These are phyloP conservation scores for Leccinum incarnatum DNA, from an alignment of 768 basidiomycete species.

Conservation along the genomic window DNA sequence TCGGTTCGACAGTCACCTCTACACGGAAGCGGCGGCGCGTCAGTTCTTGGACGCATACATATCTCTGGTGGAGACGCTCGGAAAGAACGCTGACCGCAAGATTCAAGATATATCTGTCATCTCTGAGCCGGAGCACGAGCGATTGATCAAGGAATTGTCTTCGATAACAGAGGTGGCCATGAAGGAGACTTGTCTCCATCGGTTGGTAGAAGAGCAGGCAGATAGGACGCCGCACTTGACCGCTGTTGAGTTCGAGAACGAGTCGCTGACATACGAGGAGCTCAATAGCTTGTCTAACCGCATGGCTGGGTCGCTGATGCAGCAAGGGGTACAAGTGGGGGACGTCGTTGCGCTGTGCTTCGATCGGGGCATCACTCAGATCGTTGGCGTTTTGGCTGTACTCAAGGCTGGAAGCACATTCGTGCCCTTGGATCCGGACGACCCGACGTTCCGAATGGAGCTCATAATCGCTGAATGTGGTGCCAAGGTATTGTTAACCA, in stretches of 20 bases:
- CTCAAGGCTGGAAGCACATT: constrained; percentile 31
- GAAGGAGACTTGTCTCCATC: constrained; percentile 18
- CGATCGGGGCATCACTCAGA: constrained; percentile 29
- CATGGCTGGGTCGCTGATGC: constrained; percentile 28
- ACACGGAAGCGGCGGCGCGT: constrained; percentile 27
- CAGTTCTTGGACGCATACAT: constrained; percentile 32
- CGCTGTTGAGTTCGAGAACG: constrained; percentile 28
- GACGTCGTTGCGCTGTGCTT: constrained; percentile 30
- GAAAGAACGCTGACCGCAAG: constrained; percentile 8
- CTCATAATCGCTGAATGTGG: constrained; percentile 26
- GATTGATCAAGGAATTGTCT: constrained; percentile 27
- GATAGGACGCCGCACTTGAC: constrained; percentile 19
- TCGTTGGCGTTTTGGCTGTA: constrained; percentile 30
- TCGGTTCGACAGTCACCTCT: constrained; percentile 30
- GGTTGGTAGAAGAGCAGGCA: constrained; percentile 17
- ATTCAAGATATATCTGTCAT: constrained; percentile 21
- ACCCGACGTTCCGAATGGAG: constrained; percentile 30
- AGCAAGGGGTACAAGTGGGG: constrained; percentile 23
- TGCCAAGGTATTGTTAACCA: constrained; percentile 29
- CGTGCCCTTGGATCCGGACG: constrained; percentile 27
- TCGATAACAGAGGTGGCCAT: constrained; percentile 13
- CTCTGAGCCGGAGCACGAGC: constrained; percentile 12
- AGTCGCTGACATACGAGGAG: constrained; percentile 31
- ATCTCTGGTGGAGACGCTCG: constrained; percentile 26
- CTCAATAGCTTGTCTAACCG: constrained; percentile 34